Evolutionary conservation across 2,329 filamentous ascomycete species (phyloP).

Genomic region (Fusarium paranaense): DNA sequence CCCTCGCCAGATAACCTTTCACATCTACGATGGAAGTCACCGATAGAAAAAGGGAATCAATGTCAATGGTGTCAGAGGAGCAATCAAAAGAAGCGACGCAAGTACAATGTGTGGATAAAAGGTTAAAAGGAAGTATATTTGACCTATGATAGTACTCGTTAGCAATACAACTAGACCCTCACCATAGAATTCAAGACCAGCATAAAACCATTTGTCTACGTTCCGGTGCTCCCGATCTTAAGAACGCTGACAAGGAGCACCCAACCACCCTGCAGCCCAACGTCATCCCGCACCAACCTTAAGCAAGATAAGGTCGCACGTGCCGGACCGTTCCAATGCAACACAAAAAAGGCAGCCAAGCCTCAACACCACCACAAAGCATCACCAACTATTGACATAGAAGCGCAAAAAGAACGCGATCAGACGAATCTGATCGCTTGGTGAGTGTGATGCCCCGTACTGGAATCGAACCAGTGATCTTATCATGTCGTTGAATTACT

Average conservation of each 20-base stretch:
- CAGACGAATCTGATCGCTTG: fast-evolving
- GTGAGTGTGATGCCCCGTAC: conserved; percentile 7
- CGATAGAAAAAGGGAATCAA: background rate
- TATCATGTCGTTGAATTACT: conserved; percentile 30
- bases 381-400: background rate
- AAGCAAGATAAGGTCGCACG: conserved; percentile 5
- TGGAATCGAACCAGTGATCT: conserved; percentile 37
- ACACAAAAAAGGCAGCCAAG: background rate
- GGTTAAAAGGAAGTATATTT: background rate
- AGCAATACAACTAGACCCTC: background rate
- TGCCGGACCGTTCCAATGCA: conserved; percentile 1
- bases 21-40: background rate
- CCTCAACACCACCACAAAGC: background rate
- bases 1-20: no score
- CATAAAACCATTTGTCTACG: background rate
- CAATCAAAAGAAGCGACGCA: background rate
- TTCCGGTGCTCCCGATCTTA: background rate
- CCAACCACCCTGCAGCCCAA: background rate
- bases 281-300: conserved; percentile 13
- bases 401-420: background rate
- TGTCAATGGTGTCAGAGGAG: background rate
- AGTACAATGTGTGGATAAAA: background rate
- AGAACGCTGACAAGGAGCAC: background rate
- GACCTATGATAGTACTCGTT: background rate
- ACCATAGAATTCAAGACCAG: background rate